Evolutionary conservation across 1,284 basidiomycete species (phyloP).

Genomic region (Anthracocystis setariae): DNA sequence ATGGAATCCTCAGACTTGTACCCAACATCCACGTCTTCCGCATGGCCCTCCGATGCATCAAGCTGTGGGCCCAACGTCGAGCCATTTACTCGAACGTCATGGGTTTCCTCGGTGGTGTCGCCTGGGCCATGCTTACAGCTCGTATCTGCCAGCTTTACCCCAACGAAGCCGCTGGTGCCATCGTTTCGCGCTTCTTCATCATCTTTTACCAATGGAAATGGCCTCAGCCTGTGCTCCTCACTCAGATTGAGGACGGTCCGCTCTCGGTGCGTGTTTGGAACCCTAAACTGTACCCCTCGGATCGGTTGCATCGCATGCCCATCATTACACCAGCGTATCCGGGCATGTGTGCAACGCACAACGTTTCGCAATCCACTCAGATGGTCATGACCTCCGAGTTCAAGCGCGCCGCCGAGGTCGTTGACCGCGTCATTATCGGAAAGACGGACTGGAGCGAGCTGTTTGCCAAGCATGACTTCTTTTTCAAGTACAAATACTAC

Average conservation of each 20-base stretch:
- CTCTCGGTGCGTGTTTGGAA: conserved; percentile 97
- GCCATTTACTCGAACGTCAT: conserved; percentile 99
- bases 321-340: conserved; percentile 99
- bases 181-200: conserved; percentile 95
- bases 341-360: conserved; percentile 99
- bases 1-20: conserved; percentile 93
- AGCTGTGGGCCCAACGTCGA: conserved; percentile 94
- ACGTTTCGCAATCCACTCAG: conserved; percentile 93
- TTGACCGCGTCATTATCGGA: conserved; percentile 87
- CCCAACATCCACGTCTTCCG: conserved; percentile 95
- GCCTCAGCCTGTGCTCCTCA: conserved; percentile 96
- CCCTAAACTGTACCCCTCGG: conserved; percentile 92
- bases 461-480: conserved; percentile 94
- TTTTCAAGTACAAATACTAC: conserved; percentile 96
- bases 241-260: conserved; percentile 90
- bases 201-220: conserved; percentile 98
- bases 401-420: conserved; percentile 90
- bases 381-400: conserved; percentile 97
- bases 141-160: conserved; percentile 99
- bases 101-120: conserved; percentile 96
- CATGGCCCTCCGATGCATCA: conserved; percentile 92
- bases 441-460: conserved; percentile 81
- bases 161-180: conserved; percentile 89
- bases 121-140: conserved; percentile 97
- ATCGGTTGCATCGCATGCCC: conserved; percentile 97